Evolutionary conservation across 2,329 filamentous ascomycete species (phyloP).

Genomic region (Pseudogymnoascus sp.): DNA sequence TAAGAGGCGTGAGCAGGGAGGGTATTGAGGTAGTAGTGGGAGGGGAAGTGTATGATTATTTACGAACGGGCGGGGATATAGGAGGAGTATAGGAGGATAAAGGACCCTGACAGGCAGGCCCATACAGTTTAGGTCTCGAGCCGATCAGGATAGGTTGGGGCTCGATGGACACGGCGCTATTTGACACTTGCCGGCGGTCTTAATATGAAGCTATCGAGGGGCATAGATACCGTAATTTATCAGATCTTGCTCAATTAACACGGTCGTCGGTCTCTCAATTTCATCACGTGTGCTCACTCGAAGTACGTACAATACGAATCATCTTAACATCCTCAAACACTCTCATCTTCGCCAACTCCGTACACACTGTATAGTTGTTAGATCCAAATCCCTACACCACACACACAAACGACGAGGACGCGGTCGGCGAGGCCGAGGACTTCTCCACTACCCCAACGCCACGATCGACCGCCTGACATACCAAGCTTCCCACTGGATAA

Average conservation of each 20-base stretch:
- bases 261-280: neutral
- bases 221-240: neutral
- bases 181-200: neutral
- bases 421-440: neutral
- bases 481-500: neutral
- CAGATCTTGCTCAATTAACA: neutral
- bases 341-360: neutral
- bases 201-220: neutral
- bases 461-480: neutral
- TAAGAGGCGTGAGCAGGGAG: conserved; percentile 40
- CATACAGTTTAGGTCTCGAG: neutral
- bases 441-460: neutral
- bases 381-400: neutral
- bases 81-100: neutral
- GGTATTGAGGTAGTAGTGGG: conserved; percentile 24
- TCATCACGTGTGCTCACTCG: neutral
- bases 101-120: neutral
- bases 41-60: neutral
- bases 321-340: neutral
- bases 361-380: neutral
- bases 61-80: neutral
- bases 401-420: neutral
- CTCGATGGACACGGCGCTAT: neutral
- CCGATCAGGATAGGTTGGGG: neutral
- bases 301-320: neutral